phyloP scores from a whole-genome alignment of 1,284 basidiomycete species.

The Irpex sp. region DNA sequence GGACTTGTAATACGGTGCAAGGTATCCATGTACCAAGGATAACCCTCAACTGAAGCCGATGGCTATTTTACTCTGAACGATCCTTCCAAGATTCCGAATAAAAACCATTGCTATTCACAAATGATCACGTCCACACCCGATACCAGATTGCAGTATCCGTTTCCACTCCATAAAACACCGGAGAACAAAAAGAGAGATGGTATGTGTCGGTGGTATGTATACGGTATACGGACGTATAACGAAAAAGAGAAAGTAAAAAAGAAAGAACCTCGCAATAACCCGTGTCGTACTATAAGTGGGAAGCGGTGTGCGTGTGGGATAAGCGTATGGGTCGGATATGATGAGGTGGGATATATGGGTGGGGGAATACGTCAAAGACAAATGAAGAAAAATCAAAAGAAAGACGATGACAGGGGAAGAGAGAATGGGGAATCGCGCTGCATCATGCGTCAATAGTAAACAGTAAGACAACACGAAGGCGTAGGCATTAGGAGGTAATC shows the following conservation, averaged over 20 bases:
- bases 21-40: no score
- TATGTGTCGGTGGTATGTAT: not conserved
- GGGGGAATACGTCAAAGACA: constrained; percentile 22
- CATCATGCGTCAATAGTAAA: constrained; percentile 32
- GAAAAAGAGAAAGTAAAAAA: constrained; percentile 5
- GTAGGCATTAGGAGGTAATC: constrained; percentile 41
- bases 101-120: not conserved
- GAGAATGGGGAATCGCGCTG: constrained; percentile 26
- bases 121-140: no score
- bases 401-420: constrained; percentile 29
- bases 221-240: not conserved
- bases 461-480: constrained; percentile 19
- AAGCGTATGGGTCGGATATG: not conserved
- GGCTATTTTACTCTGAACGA: no score
- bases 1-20: no score
- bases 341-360: constrained; percentile 11
- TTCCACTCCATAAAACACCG: not conserved
- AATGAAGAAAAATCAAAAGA: constrained; percentile 11
- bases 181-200: not conserved
- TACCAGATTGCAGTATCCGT: not conserved
- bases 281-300: constrained; percentile 45
- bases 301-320: not conserved
- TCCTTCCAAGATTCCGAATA: not conserved
- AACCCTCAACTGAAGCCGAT: no score
- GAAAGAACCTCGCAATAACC: constrained; percentile 26